A percentile compares a stretch with the other conserved stretches of the same genome.
phyloP scores from a whole-genome alignment of 805 yeast species.

The Scheffersomyces spartinae region DNA sequence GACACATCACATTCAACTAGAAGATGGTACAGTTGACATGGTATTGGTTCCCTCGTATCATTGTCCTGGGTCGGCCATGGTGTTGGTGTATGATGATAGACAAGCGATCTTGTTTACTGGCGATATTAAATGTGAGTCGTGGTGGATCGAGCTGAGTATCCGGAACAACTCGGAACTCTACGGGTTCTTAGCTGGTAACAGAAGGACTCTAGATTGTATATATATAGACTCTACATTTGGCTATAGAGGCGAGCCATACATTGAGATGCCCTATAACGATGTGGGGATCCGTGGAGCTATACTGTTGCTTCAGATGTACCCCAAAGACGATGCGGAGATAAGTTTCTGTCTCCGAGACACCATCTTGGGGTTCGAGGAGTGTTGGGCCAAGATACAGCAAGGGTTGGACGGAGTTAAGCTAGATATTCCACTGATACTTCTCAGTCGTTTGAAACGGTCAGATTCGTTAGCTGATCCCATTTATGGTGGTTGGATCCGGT shows the following conservation, averaged over 20 bases:
- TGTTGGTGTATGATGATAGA: constrained; percentile 26
- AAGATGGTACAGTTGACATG: constrained; percentile 13
- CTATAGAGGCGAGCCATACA: constrained; percentile 36
- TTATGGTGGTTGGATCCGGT: constrained; percentile 4
- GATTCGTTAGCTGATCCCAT: too few species aligned
- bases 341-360: constrained; percentile 29
- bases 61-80: constrained; percentile 51
- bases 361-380: constrained; percentile 42
- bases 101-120: constrained; percentile 40
- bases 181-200: constrained; percentile 27
- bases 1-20: constrained; percentile 10
- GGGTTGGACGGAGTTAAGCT: constrained; percentile 11
- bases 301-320: constrained; percentile 28
- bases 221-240: constrained; percentile 48
- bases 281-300: constrained; percentile 27
- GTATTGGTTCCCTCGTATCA: constrained; percentile 41
- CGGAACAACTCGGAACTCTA: constrained; percentile 25
- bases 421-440: too few species aligned
- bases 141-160: constrained; percentile 33
- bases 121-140: constrained; percentile 43
- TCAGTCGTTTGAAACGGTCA: too few species aligned
- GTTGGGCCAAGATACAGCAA: constrained; percentile 28
- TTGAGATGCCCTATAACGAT: constrained; percentile 29
- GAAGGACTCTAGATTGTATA: constrained; percentile 27
- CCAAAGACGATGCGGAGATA: constrained; percentile 25